phyloP scores from a whole-genome alignment of 148 eudicot species.

The Tetragonia tetragonoides region DNA sequence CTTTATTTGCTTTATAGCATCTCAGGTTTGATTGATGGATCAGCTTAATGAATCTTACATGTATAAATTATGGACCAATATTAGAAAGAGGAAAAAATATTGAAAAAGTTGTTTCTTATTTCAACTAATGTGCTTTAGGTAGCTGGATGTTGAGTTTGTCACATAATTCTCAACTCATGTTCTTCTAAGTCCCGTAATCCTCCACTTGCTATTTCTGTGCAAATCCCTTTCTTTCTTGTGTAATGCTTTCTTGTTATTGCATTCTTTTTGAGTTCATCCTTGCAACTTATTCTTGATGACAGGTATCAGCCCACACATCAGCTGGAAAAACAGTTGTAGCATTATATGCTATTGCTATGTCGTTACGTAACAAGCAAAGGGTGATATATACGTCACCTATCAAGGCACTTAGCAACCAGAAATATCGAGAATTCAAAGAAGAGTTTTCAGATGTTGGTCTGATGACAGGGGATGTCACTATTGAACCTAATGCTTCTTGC shows the following conservation, averaged over 20 bases:
- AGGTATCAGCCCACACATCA: constrained; percentile 99
- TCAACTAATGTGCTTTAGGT: neutral
- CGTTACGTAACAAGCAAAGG: constrained; percentile 82
- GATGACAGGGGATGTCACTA: constrained; percentile 99
- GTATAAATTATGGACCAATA: too few relatives aligned
- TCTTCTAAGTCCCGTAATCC: neutral
- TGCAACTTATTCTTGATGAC: constrained; percentile 11
- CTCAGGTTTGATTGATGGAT: neutral
- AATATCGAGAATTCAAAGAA: constrained; percentile 96
- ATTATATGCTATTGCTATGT: constrained; percentile 91
- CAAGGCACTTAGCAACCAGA: constrained; percentile 97
- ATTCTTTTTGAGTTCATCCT: neutral
- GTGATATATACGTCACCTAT: constrained; percentile 97
- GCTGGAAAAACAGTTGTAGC: constrained; percentile 99
- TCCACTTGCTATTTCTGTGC: neutral
- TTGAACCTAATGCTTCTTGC: constrained; percentile 98
- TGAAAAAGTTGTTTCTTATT: neutral
- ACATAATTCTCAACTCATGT: neutral
- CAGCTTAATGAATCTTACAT: neutral
- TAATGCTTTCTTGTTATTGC: neutral
- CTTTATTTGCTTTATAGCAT: neutral
- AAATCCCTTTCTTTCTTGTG: neutral
- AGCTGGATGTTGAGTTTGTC: neutral
- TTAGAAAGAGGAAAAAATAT: too few relatives aligned
- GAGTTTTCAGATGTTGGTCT: constrained; percentile 98